These are phyloP conservation scores for Excoecaria agallocha DNA, from an alignment of 345 rosid species.

Conservation along the genomic window DNA sequence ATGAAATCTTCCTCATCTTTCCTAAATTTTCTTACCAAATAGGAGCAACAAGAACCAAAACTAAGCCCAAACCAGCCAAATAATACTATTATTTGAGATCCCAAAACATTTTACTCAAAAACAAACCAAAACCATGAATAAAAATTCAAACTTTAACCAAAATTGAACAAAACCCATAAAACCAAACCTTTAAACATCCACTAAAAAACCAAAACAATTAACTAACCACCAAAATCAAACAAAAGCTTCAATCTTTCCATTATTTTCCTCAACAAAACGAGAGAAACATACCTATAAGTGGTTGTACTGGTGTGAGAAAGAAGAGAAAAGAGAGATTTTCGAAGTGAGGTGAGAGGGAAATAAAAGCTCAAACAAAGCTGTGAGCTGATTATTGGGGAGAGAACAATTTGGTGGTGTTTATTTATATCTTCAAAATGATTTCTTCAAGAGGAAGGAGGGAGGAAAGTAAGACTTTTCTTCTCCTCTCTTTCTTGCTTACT, in stretches of 20 bases:
- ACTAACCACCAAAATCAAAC: not conserved
- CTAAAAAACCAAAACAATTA: slow-evolving; percentile 1
- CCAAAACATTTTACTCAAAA: not conserved
- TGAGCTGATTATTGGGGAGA: slow-evolving; percentile 11
- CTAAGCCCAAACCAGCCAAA: not conserved
- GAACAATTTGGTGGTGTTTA: slow-evolving; percentile 11
- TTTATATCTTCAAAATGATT: slow-evolving; percentile 22
- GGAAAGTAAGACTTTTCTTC: slow-evolving; percentile 72
- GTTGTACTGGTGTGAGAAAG: not conserved
- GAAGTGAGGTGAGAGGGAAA: not conserved
- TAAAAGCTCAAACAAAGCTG: not conserved
- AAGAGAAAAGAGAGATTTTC: not conserved
- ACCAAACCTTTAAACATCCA: not conserved
- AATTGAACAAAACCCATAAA: not conserved
- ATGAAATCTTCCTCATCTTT: not conserved
- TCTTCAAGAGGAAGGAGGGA: slow-evolving; percentile 45
- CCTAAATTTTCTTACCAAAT: slow-evolving; percentile 10
- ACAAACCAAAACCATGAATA: not conserved
- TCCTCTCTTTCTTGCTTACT: slow-evolving; percentile 12
- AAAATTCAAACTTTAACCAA: slow-evolving; percentile 20
- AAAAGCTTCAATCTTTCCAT: not conserved
- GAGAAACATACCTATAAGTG: slow-evolving; percentile 23
- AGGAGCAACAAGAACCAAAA: not conserved
- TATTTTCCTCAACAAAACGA: not conserved
- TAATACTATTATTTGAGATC: slow-evolving; percentile 2